Conservation (phyloP, 345 rosid species). For the Brassica juncea region DNA sequence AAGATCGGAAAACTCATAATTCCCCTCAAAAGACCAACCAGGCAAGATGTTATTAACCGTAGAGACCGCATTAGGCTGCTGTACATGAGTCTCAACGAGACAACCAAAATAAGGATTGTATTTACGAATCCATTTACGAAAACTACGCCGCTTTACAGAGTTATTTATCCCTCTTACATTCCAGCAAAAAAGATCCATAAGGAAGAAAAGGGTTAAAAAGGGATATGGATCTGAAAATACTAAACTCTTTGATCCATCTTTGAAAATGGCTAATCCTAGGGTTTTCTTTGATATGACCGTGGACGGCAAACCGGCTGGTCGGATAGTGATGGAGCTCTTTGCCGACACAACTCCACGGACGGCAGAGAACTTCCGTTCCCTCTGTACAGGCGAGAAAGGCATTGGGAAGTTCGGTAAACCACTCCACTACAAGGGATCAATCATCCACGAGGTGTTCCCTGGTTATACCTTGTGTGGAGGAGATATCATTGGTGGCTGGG, state of each 20-base stretch:
- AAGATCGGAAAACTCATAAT: background rate
- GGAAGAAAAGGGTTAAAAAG: no score
- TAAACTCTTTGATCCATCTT: background rate
- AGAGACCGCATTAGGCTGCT: background rate
- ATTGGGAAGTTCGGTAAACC: background rate
- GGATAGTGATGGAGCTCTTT: background rate
- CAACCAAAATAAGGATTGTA: background rate
- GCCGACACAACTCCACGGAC: background rate
- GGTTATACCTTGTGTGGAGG: background rate
- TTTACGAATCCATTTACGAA: no score
- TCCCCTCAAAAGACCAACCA: background rate
- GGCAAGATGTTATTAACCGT: background rate
- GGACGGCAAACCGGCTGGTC: background rate
- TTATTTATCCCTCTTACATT: no score
- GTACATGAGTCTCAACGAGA: background rate
- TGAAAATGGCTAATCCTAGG: background rate
- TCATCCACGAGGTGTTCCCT: background rate
- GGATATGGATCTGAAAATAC: background rate
- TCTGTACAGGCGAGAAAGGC: background rate
- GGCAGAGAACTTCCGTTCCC: background rate
- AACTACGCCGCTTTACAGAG: no score
- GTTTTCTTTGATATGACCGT: background rate
- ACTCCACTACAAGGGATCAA: background rate
- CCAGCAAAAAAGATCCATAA: no score
- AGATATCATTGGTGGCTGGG: background rate